Conservation (phyloP, 1,284 basidiomycete genomes). For the Ganoderma sinense region DNA sequence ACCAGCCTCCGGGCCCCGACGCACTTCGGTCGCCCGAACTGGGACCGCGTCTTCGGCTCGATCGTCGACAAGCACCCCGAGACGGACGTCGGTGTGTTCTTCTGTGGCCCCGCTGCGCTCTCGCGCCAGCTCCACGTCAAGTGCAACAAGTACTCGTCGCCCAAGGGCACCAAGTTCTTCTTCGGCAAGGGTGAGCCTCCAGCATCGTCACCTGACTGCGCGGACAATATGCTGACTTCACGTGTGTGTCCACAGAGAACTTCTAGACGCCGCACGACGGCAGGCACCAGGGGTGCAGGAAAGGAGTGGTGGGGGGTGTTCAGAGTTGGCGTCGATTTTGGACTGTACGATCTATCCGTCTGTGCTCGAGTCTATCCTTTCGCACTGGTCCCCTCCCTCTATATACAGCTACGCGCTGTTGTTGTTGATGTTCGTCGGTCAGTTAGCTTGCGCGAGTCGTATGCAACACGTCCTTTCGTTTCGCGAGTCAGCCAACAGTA, state of each 20-base stretch:
- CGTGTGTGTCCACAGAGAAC: conserved; percentile 38
- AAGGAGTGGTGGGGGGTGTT: not conserved
- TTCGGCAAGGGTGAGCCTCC: conserved; percentile 78
- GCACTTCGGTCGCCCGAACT: conserved; percentile 94
- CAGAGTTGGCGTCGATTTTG: conserved; percentile 6
- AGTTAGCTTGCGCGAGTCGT: conserved; percentile 29
- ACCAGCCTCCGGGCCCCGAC: conserved; percentile 87
- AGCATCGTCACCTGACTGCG: not conserved
- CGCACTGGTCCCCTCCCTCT: not conserved
- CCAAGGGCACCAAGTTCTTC: conserved; percentile 85
- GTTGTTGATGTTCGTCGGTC: conserved; percentile 19
- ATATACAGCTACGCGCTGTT: conserved; percentile 2
- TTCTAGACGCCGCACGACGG: conserved; percentile 36
- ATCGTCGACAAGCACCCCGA: conserved; percentile 83
- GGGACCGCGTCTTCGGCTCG: conserved; percentile 84
- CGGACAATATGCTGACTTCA: not conserved
- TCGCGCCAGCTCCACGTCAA: conserved; percentile 76
- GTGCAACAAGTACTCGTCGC: conserved; percentile 87
- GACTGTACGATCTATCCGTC: conserved; percentile 23
- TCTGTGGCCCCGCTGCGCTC: conserved; percentile 80
- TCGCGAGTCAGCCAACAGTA: not conserved
- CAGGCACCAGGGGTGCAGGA: conserved; percentile 10
- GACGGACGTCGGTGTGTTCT: conserved; percentile 88
- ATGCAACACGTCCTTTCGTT: conserved; percentile 31
- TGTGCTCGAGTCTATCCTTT: conserved; percentile 12